phyloP scores from a whole-genome alignment of 441 rosid genomes.

The Biscutella laevigata region DNA sequence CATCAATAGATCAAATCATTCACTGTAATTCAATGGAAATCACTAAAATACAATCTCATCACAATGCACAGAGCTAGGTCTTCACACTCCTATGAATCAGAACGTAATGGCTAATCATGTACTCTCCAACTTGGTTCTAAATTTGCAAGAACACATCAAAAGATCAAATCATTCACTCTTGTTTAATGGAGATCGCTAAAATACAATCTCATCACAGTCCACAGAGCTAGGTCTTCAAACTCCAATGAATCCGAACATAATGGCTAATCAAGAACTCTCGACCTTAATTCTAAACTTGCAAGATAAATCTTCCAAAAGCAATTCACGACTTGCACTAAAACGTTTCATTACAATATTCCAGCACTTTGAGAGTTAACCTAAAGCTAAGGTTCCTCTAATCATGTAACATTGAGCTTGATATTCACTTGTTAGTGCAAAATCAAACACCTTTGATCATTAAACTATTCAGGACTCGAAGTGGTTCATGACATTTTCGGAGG shows the following conservation, averaged over 20 bases:
- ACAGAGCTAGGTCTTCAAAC: neutral
- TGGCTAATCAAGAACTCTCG: neutral
- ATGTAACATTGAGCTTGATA: neutral
- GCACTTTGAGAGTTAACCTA: constrained; percentile 25
- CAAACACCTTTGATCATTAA: neutral
- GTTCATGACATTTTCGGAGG: neutral
- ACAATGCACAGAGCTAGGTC: neutral
- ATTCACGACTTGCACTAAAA: neutral
- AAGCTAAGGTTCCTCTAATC: neutral
- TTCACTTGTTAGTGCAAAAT: neutral
- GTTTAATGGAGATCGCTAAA: neutral
- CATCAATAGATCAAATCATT: neutral
- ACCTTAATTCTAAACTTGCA: neutral
- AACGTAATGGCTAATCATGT: neutral
- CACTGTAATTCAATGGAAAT: neutral
- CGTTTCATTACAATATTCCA: neutral
- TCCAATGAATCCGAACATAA: neutral
- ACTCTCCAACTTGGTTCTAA: neutral
- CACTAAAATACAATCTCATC: neutral
- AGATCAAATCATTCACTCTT: too few relatives aligned
- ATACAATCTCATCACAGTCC: neutral
- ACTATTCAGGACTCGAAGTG: neutral
- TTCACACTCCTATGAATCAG: neutral
- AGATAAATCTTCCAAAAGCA: neutral
- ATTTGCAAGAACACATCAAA: too few relatives aligned